Conservation (phyloP, 768 basidiomycete species). For the Macrolepiota albuminosa region DNA sequence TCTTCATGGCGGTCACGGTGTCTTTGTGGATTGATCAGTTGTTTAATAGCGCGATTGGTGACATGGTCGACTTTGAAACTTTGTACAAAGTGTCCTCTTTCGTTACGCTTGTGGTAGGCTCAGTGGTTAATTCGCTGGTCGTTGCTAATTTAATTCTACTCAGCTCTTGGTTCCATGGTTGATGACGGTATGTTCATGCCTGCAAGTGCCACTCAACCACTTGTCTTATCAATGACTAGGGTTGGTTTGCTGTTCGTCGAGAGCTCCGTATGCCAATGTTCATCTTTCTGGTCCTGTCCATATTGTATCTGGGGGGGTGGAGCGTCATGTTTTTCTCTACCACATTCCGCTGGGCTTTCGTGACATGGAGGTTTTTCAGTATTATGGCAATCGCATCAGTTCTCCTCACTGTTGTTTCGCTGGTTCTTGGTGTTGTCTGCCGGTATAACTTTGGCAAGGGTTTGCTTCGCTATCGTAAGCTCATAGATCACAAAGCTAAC, state of each 20-base stretch:
- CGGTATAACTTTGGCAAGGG: slow-evolving; percentile 77
- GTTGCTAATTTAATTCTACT: slow-evolving; percentile 8
- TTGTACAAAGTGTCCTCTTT: slow-evolving; percentile 55
- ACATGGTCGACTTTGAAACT: slow-evolving; percentile 36
- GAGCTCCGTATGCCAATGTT: slow-evolving; percentile 58
- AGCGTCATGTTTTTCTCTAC: slow-evolving; percentile 66
- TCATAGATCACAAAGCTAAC: background rate
- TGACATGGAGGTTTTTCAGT: slow-evolving; percentile 71
- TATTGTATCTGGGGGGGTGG: slow-evolving; percentile 65
- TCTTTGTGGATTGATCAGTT: slow-evolving; percentile 77
- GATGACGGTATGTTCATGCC: slow-evolving; percentile 36
- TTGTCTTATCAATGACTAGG: slow-evolving; percentile 31
- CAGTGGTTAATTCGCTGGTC: background rate
- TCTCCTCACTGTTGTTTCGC: slow-evolving; percentile 46
- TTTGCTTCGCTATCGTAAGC: slow-evolving; percentile 60
- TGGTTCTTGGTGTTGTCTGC: slow-evolving; percentile 63
- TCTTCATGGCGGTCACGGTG: slow-evolving; percentile 69
- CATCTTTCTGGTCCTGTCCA: slow-evolving; percentile 55
- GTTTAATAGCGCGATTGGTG: slow-evolving; percentile 59
- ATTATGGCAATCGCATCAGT: slow-evolving; percentile 57
- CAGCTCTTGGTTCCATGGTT: slow-evolving; percentile 72
- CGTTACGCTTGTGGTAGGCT: slow-evolving; percentile 55
- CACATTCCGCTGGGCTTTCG: slow-evolving; percentile 74
- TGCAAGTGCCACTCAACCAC: background rate
- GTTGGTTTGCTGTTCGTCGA: slow-evolving; percentile 72